Base-by-base conservation (phyloP, 2,329 filamentous ascomycete genomes). In the Cryphonectria naterciae region DNA sequence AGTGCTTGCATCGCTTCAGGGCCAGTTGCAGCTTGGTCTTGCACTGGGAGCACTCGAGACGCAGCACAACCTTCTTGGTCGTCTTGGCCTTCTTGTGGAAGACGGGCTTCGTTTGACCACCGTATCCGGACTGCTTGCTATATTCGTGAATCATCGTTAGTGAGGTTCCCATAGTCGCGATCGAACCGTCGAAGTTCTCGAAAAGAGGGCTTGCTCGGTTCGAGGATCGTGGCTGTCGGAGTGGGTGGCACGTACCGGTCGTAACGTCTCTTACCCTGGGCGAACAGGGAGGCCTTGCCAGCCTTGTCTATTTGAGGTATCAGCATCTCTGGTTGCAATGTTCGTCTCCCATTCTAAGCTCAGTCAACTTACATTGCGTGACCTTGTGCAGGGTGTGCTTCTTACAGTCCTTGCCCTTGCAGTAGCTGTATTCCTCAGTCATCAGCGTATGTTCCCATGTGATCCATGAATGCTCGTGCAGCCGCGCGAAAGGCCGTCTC, bases 51-150 rank as follows among this genome's bases (percentile, higher is more conserved):
- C 96, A 99, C 86, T 99, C 96, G 85, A 99, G 88, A 88, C 96
- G 92, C 86, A 99, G 88, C 81, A 99, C 97, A 80, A 99, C 93
- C 92, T 99, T 99, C 93, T 99, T 99, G 84, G 96, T 99, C 79
- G 96, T 99, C 93, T 99, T 99, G 78, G 96, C 96, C 89, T 98
- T 98, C 92, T 98, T 99, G 93, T 98, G 96, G 93, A 98, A 99
- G 83, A 99, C 95, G 80, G 97, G 96, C 89, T 99, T 99, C 82
- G 96, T 99, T 89, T 99, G 96, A 95, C 96, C 96, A 93, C 96
- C 96, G 84, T 98, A 98, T 93, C 95, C 95, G 84, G 92, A 73
- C 70, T 73, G 71, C 71, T 73, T 73, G 37, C 71, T 73, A 58
- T 73, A 58, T 54, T 68, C 61, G 66, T 32, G 60, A 43, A 60